Conservation (phyloP, 1,284 basidiomycete species). For the Pyrrhoderma lamaoense region DNA sequence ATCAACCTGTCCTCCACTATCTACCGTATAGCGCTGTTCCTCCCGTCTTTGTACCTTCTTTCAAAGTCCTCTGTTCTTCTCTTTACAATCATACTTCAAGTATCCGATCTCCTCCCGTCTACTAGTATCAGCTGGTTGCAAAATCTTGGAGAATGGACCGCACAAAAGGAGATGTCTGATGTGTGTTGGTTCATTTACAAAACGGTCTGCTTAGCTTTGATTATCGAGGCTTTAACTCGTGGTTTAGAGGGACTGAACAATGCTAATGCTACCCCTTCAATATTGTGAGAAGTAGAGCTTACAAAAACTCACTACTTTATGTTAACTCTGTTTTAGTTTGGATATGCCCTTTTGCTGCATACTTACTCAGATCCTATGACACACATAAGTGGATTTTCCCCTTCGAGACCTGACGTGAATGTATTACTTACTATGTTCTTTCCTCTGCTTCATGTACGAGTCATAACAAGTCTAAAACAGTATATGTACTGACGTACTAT, state of each 20-base stretch:
- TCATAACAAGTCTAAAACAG: too few species aligned
- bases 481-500: neutral
- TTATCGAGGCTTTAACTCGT: constrained; percentile 55
- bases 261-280: constrained; percentile 57
- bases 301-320: constrained; percentile 4
- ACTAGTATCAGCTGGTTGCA: constrained; percentile 27
- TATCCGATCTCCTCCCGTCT: constrained; percentile 35
- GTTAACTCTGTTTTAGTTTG: constrained; percentile 38
- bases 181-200: constrained; percentile 69
- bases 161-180: constrained; percentile 46
- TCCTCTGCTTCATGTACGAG: constrained; percentile 64
- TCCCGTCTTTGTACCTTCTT: constrained; percentile 57
- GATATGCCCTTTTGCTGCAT: constrained; percentile 66
- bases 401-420: constrained; percentile 61
- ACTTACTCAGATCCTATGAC: constrained; percentile 60
- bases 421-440: constrained; percentile 59
- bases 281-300: constrained; percentile 37
- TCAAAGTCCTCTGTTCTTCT: constrained; percentile 48
- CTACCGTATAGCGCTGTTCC: constrained; percentile 50
- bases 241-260: constrained; percentile 54
- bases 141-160: constrained; percentile 39
- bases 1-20: constrained; percentile 51
- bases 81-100: constrained; percentile 50
- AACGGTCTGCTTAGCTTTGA: constrained; percentile 55
- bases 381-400: constrained; percentile 40